Conservation (phyloP, 108 stramenopile genomes). For the Cyclotella distinguenda region DNA sequence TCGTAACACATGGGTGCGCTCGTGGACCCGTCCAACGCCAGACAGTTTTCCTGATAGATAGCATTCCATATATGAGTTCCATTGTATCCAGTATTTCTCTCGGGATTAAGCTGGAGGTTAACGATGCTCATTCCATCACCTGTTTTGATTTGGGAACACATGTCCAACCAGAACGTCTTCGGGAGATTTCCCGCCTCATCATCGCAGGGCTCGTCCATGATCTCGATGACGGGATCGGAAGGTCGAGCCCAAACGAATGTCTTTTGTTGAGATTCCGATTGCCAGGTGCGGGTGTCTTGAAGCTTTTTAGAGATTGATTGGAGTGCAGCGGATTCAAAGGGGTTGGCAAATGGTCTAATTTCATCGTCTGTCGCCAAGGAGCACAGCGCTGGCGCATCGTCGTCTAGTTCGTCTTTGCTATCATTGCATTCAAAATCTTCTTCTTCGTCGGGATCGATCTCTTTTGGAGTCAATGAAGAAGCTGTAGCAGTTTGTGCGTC, state of each 20-base stretch:
- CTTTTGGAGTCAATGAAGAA: slow-evolving; percentile 7
- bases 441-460: slow-evolving; percentile 30
- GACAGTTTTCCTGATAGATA: slow-evolving; percentile 93
- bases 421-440: slow-evolving; percentile 80
- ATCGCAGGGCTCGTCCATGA: slow-evolving; percentile 50
- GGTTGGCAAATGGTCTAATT: slow-evolving; percentile 18
- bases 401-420: slow-evolving; percentile 63
- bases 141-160: slow-evolving; percentile 67
- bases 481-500: not conserved
- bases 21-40: slow-evolving; percentile 42
- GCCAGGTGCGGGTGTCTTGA: slow-evolving; percentile 33
- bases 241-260: slow-evolving; percentile 75
- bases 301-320: slow-evolving; percentile 38
- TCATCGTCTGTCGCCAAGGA: slow-evolving; percentile 47
- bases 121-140: slow-evolving; percentile 74
- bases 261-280: slow-evolving; percentile 62
- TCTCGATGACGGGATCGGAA: slow-evolving; percentile 61
- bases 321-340: slow-evolving; percentile 56
- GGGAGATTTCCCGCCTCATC: slow-evolving; percentile 55
- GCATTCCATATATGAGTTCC: slow-evolving; percentile 90
- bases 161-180: slow-evolving; percentile 86
- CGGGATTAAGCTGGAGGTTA: slow-evolving; percentile 86
- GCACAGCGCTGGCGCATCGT: slow-evolving; percentile 77
- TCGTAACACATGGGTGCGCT: slow-evolving; percentile 80
- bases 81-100: slow-evolving; percentile 95